A percentile compares a stretch with the other conserved stretches of the same genome.
Evolutionary conservation across 371 early-diverging fungal genomes (phyloP).

Genomic region (Mucor irregularis): DNA sequence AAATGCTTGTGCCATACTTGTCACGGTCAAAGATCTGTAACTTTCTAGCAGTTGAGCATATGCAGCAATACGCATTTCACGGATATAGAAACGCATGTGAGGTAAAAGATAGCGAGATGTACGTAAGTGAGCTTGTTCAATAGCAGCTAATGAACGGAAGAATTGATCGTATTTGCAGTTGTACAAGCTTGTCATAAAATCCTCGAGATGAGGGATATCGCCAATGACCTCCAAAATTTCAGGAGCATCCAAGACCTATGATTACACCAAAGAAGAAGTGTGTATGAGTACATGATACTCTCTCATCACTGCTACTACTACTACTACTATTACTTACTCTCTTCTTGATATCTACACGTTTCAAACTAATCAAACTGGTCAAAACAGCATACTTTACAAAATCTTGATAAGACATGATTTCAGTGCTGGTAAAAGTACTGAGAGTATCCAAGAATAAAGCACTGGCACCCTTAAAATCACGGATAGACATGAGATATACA

Average conservation of each 20-base stretch:
- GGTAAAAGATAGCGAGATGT: conserved; percentile 70
- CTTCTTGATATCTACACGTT: conserved; percentile 92
- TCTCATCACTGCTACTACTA: neutral
- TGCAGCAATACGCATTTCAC: conserved; percentile 97
- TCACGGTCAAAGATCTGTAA: conserved; percentile 93
- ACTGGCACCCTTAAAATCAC: conserved; percentile 95
- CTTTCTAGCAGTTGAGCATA: conserved; percentile 98
- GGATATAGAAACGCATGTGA: conserved; percentile 90
- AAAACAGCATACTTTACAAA: conserved; percentile 96
- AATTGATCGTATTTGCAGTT: conserved; percentile 93
- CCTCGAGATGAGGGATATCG: conserved; percentile 84
- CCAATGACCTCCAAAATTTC: conserved; percentile 96
- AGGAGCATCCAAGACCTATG: conserved; percentile 89
- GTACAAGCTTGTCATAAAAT: conserved; percentile 87
- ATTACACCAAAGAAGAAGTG: neutral
- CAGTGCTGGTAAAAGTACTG: conserved; percentile 97
- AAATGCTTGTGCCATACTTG: conserved; percentile 97
- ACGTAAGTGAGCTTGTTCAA: conserved; percentile 52
- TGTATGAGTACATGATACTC: neutral
- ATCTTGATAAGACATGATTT: conserved; percentile 96
- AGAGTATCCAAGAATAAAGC: conserved; percentile 91
- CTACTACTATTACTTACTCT: conserved; percentile 36
- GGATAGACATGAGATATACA: conserved; percentile 88
- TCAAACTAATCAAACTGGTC: conserved; percentile 85
- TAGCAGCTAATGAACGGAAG: conserved; percentile 70